Conservation (phyloP, 345 rosid genomes). For the Syzygium aromaticum region DNA sequence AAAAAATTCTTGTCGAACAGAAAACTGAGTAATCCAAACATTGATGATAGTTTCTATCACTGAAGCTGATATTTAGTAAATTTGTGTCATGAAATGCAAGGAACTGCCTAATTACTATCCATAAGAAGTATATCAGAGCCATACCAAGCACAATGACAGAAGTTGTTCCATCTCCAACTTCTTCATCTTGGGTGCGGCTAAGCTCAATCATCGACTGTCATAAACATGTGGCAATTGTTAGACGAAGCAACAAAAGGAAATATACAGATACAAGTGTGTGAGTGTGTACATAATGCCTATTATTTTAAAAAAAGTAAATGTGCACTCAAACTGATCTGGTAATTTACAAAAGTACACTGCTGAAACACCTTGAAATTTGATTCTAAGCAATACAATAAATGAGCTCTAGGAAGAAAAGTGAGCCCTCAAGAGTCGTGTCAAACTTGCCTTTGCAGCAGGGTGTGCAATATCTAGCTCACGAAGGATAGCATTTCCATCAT, state of each 20-base stretch:
- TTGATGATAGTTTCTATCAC: background rate
- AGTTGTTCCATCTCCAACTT: constrained; percentile 98
- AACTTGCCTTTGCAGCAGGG: constrained; percentile 85
- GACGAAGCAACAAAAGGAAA: background rate
- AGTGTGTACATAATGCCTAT: background rate
- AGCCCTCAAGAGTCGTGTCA: background rate
- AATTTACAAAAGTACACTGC: background rate
- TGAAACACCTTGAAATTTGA: background rate
- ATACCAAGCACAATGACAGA: constrained; percentile 94
- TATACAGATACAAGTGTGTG: background rate
- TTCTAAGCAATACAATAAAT: background rate
- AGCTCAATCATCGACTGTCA: constrained; percentile 90
- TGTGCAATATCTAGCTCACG: constrained; percentile 91
- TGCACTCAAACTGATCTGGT: background rate
- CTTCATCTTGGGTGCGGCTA: constrained; percentile 96
- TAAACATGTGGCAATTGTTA: background rate
- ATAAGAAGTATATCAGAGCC: background rate
- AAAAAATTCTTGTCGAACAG: background rate
- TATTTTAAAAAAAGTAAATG: background rate
- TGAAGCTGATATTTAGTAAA: background rate
- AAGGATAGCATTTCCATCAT: constrained; percentile 92
- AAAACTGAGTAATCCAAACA: background rate
- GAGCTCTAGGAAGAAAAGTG: background rate
- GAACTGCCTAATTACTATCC: background rate
- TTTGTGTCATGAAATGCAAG: background rate